Evolutionary conservation across 805 yeast genomes (phyloP).

Genomic region (Grigorovia humatica): DNA sequence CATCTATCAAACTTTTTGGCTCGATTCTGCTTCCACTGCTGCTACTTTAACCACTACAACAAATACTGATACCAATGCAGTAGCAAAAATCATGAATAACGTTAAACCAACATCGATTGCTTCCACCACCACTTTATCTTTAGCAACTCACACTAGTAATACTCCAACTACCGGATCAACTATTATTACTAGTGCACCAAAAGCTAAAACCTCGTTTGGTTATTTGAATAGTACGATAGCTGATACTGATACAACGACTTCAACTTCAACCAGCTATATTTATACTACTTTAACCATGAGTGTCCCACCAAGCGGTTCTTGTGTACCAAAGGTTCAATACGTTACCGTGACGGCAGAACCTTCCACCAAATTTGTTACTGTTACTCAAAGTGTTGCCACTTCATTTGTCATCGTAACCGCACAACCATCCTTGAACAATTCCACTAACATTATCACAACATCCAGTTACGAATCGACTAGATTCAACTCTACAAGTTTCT

Average conservation of each 20-base stretch:
- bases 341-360: constrained; percentile 19
- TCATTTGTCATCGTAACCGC: constrained; percentile 16
- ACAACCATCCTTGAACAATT: constrained; percentile 2
- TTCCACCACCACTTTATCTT: background rate
- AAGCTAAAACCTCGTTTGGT: background rate
- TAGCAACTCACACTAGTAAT: background rate
- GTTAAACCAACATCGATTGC: background rate
- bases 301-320: constrained; percentile 2
- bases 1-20: constrained; percentile 14
- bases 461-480: background rate
- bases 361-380: constrained; percentile 14
- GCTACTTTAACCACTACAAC: background rate
- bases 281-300: background rate
- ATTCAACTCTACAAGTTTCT: background rate
- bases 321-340: constrained; percentile 11
- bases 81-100: background rate
- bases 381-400: constrained; percentile 14
- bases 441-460: background rate
- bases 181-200: background rate
- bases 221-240: background rate
- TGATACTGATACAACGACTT: constrained; percentile 2
- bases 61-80: background rate
- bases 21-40: constrained; percentile 5
- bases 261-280: constrained; percentile 4
- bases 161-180: background rate